Percentiles rank a stretch among this genome's conserved stretches.
Evolutionary conservation across 768 basidiomycete genomes (phyloP).

Genomic region (Russula foetens): DNA sequence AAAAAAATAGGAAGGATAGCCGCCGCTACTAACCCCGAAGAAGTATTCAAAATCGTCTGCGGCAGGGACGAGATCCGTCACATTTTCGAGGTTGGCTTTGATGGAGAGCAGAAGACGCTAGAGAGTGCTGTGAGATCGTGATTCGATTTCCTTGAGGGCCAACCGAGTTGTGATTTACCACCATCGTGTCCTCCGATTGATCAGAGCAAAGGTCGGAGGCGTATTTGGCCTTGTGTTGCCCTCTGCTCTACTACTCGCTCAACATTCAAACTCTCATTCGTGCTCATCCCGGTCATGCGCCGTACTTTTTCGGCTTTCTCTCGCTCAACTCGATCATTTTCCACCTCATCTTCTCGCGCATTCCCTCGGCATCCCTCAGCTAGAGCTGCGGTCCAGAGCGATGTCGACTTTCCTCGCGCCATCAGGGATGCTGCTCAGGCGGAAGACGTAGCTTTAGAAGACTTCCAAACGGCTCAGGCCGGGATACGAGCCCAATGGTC

Average conservation of each 20-base stretch:
- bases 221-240: constrained; percentile 19
- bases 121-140: constrained; percentile 12
- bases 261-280: neutral
- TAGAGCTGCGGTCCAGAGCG: neutral
- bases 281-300: neutral
- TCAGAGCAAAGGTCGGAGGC: no score
- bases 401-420: constrained; percentile 4
- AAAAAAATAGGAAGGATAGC: neutral
- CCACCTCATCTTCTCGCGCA: constrained; percentile 20
- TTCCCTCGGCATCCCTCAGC: constrained; percentile 13
- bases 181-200: neutral
- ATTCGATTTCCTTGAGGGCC: neutral
- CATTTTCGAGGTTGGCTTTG: constrained; percentile 74
- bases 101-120: constrained; percentile 59
- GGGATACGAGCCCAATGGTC: constrained; percentile 6
- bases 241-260: neutral
- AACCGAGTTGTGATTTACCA: neutral
- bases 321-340: constrained; percentile 21
- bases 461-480: neutral
- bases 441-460: constrained; percentile 21
- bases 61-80: constrained; percentile 61
- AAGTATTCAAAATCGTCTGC: constrained; percentile 67
- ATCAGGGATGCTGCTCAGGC: constrained; percentile 10
- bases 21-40: constrained; percentile 47
- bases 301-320: neutral